Base-by-base conservation (phyloP, 495 filamentous ascomycete species). In the Penicillium canescens region DNA sequence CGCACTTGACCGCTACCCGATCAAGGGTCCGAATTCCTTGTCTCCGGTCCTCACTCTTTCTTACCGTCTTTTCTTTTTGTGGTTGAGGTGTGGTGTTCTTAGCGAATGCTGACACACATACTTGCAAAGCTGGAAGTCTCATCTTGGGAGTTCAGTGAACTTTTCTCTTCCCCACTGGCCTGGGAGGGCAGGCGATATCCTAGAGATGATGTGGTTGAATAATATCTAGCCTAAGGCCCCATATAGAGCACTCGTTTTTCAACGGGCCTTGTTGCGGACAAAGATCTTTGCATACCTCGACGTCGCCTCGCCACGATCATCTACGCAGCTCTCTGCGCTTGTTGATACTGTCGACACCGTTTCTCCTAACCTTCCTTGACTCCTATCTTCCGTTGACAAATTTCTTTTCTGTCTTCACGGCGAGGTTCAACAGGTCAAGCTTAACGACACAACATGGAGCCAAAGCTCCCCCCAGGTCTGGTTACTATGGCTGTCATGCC, bases 381-480 rank as follows among this genome's bases (percentile, higher is more conserved):
- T n/a, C 38, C 12, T 10, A 40, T 23, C 8, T 3, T 4, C 24
- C 18, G 16, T 3, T 3, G 6, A 21, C 6, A 3, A 4, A 24
- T 31, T 31, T 31, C 28, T 31, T 34, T 35, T 13, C 36, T 42
- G 26, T 20, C 39, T 35, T 33, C 6, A 26, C 21, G 20, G 20
- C 21, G 10, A 11, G 36, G 11, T 6, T 13, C 23, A 21, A 37
- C n/a, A 18, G 36, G 20, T 40, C 43, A 56, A 18, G 18, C 18
- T 18, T 18, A 18, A 18, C 18, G 18, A 18, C 18, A 18, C 18
- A 18, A 18, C 21, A 74, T 74, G 71, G 69, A 83, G 76, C 55
- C 55, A 33, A 55, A 74, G 54, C 52, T 85, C 42, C 51, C 87
- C 62, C 46, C 76, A 79, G 58, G 85, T 72, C 57, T 82, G 57